Percentiles rank a stretch among this genome's conserved stretches.
phyloP scores from a whole-genome alignment of 2,329 filamentous ascomycete species.

The Aspergillus novofumigatus region DNA sequence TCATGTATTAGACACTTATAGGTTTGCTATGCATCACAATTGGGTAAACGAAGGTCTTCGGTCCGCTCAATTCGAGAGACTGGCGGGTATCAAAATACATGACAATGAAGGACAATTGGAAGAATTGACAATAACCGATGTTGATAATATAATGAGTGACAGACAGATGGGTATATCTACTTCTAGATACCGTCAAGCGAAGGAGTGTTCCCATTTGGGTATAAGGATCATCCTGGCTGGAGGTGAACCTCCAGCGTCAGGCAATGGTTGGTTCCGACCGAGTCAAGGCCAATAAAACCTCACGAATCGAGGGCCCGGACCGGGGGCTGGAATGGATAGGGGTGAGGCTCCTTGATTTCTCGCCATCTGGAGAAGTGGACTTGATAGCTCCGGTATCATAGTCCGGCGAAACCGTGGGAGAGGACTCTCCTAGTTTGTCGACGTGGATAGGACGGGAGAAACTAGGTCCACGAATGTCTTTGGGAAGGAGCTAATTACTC shows the following conservation, averaged over 20 bases:
- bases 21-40: neutral
- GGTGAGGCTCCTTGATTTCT: neutral
- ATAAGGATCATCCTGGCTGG: neutral
- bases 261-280: neutral
- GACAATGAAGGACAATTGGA: too few relatives aligned
- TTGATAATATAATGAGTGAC: neutral
- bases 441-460: neutral
- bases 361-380: neutral
- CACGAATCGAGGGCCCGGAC: neutral
- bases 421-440: neutral
- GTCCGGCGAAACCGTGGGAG: neutral
- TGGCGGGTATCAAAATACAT: neutral
- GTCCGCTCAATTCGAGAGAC: neutral
- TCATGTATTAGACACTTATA: neutral
- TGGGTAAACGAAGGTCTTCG: neutral
- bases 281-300: neutral
- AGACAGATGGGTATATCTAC: neutral
- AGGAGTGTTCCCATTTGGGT: neutral
- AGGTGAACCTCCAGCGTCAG: neutral
- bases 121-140: neutral
- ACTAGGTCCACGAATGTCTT: neutral
- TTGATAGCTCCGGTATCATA: neutral
- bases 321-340: neutral
- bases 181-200: neutral
- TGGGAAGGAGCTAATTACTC: neutral